Base-by-base conservation (phyloP, 176 grass and related monocot genomes). In the Poa annua region DNA sequence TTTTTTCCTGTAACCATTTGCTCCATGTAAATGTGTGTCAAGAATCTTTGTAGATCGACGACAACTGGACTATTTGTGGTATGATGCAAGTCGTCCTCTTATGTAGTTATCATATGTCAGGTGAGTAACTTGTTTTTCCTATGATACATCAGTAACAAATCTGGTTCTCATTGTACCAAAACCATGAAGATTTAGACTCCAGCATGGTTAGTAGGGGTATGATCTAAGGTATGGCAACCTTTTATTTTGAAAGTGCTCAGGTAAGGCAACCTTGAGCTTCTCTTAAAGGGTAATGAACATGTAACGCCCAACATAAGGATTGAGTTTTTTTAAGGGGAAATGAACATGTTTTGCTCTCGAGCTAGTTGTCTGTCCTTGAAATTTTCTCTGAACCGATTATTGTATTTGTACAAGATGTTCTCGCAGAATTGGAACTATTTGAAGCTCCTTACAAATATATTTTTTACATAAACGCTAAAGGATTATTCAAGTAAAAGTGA, bases 11-110 rank as follows among this genome's bases (percentile, higher is more conserved):
- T 21, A 71, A 71, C 39, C 50, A 69, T 22, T 26, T 21, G 21
- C 38, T 59, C 24, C 52, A 72, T 82, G 52, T 82, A 82, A 72
- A 71, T 56, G 16, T 57, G 35, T 55, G 16, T 32, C 26, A 11
- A 12, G 62, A 55, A 39, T 71, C 35, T 26, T 50, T 50, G 3
- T n/a, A 35, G 6, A 26, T 5, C 0, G 10, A 10, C 0, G 10
- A 10, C 17, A 22, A 21, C n/a, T 66, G 35, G 35, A 45, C 26
- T 66, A 50, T 36, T 79, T 79, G 8, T 34, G 13, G 17, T n/a
- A 45, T 48, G 41, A 39, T 47, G 7, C 20, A 19, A 35, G 12
- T 15, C 21, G 10, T 21, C 59, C 17, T 15, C 25, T 65, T 79
- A 49, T 34, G 42, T 49, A 35, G 61, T 10, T 60, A 24, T 47